Base-by-base conservation (phyloP, 768 basidiomycete genomes). In the Hypholoma fasciculare region DNA sequence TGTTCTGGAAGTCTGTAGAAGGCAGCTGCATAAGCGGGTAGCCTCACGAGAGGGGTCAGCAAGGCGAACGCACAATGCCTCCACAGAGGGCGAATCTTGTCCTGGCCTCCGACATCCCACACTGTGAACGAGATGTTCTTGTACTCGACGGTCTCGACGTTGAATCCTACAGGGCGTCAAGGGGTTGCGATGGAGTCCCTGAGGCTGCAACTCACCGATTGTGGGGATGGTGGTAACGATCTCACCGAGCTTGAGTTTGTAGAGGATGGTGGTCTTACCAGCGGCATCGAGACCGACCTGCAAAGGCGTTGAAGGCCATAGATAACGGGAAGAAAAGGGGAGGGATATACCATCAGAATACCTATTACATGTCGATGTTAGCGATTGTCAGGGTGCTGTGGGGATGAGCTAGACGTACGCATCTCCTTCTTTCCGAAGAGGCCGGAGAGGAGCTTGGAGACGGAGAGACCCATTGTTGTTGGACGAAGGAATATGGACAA, bases 81-180 rank as follows among this genome's bases (percentile, higher is more conserved):
- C 97, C 97, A 99, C 67, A 98, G 87, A 66, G 96, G 96, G 69
- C 96, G 89, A 76, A 98, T 98, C 89, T 98, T 99, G 81, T 99
- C 96, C 80, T 99, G 96, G 69, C 96, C 97, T 86, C 97, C 97
- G 63, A 99, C 97, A 79, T 99, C 97, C 97, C 97, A 98, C 47
- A 98, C 97, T 20, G 96, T 99, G 87, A 99, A 99, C 23, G 95
- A 97, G 65, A 98, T 98, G 83, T 98, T 99, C 86, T 98, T 98
- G 81, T 99, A 98, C 77, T 98, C 96, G 65, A 99, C 97, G 61
- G 97, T 98, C 84, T 99, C 97, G 67, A 99, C 97, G 74, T 99
- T 99, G 84, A 99, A 99, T 59, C 97, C 97, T 98, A 64, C 4
- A 66, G 58, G 69, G 68, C 57, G 58, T 66, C 58, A 58, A 49